A percentile compares a stretch with the other conserved stretches of the same genome.
These are phyloP conservation scores for Metschnikowia kunwiensis DNA, from an alignment of 805 yeast genomes.

Conservation along the genomic window DNA sequence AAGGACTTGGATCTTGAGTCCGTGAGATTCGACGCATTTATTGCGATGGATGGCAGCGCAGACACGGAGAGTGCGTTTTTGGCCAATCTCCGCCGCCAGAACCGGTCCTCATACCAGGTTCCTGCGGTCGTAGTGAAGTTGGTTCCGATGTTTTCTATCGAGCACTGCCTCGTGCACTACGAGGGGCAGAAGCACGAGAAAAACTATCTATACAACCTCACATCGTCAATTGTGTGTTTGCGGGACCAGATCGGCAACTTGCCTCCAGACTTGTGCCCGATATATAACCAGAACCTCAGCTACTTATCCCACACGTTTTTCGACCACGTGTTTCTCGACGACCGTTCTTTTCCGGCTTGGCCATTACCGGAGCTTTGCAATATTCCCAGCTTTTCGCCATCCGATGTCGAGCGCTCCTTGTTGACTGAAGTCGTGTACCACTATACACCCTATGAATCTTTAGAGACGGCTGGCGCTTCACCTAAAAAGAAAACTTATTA, in stretches of 20 bases:
- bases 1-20: constrained; percentile 21
- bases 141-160: constrained; percentile 76
- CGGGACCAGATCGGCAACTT: constrained; percentile 79
- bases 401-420: constrained; percentile 77
- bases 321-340: constrained; percentile 29
- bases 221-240: constrained; percentile 79
- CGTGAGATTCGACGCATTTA: constrained; percentile 52
- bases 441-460: constrained; percentile 47
- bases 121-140: constrained; percentile 61
- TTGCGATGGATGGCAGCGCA: constrained; percentile 63
- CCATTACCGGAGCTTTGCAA: constrained; percentile 72
- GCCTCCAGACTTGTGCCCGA: constrained; percentile 76
- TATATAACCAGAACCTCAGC: constrained; percentile 62
- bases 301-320: constrained; percentile 62
- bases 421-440: constrained; percentile 71
- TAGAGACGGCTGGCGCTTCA: constrained; percentile 33
- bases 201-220: constrained; percentile 57
- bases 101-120: constrained; percentile 19
- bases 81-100: constrained; percentile 26
- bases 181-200: constrained; percentile 25
- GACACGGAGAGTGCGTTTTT: constrained; percentile 38
- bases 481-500: constrained; percentile 43
- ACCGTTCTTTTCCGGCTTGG: constrained; percentile 47
- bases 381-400: constrained; percentile 59
- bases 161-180: constrained; percentile 65